Evolutionary conservation across 2,329 filamentous ascomycete species (phyloP), one percentile per base, ranked within the genome.

Genomic region (Macrophomina phaseolina): DNA sequence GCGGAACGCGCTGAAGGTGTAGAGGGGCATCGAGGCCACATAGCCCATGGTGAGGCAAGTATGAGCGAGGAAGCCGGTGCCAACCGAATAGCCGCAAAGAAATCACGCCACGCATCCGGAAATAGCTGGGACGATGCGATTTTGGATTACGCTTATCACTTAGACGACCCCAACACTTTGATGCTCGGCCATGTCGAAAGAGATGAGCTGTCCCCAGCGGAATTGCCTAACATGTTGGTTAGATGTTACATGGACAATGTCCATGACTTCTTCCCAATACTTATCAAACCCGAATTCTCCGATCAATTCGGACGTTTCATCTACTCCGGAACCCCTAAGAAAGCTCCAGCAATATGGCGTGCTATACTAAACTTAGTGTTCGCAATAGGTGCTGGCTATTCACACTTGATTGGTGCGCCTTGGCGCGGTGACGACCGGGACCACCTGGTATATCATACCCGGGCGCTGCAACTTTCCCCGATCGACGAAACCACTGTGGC

Each of bases 281-380:
- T 82, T 14, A 73, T 75, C 8, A 73, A 71, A 55, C 71, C 70
- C 23, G 69, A 71, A 0, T 79, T 81, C 63, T 63, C 69, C 7
- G 65, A 63, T 8, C 73, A 78, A 53, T 80, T 79, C 65, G 69
- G 74, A 53, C 68, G 70, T 4, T 78, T 66, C 71, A 72, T 73
- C 60, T 66, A 67, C 30, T 74, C 71, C 14, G 55, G 36, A 64
- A 69, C 28, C 52, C 66, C 30, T 67, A 70, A 51, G 32, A 67
- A 60, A 65, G 70, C 38, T 38, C 68, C 40, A 49, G 62, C 28
- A 34, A 73, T 74, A 34, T 81, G 78, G 79, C 73, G 75, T 18
- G 74, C 75, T 5, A 77, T 78, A n/a, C 61, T 81, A 46, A 80
- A 82, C 60, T 38, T 81, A 14, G 73, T 81, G 2, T 80, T 81